Evolutionary conservation across 352 stramenopile genomes (phyloP).

Genomic region (Thraustochytrium sp.): DNA sequence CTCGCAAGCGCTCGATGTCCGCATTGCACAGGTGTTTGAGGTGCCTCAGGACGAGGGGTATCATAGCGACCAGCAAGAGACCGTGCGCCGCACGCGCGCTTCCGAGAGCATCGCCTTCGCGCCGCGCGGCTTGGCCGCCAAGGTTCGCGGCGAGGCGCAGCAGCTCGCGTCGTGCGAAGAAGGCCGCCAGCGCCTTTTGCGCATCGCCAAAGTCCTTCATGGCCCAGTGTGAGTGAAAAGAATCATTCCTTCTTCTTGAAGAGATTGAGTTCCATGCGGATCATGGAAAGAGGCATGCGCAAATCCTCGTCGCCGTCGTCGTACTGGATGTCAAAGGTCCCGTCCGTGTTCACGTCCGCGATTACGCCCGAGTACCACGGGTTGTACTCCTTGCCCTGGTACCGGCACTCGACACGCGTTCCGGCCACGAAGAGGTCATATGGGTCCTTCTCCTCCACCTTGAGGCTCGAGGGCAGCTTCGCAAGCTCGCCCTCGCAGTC

Average conservation of each 20-base stretch:
- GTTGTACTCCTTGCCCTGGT: conserved; percentile 33
- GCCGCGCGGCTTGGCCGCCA: background rate
- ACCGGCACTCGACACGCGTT: conserved; percentile 1
- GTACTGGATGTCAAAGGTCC: conserved; percentile 36
- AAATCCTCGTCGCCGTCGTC: conserved; percentile 29
- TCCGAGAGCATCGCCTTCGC: background rate
- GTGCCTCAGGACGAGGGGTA: background rate
- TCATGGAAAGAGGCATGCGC: background rate
- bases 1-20: background rate
- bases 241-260: background rate
- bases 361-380: conserved; percentile 18
- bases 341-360: conserved; percentile 7
- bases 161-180: too few species aligned
- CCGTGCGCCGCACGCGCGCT: background rate
- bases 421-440: background rate
- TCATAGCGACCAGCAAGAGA: background rate
- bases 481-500: background rate
- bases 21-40: background rate
- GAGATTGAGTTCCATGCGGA: background rate
- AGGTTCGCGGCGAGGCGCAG: too few species aligned
- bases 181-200: too few species aligned
- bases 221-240: background rate
- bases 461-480: background rate
- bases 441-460: background rate
- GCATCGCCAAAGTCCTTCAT: too few species aligned